A percentile compares a stretch with the other conserved stretches of the same genome.
Evolutionary conservation across 306 rosid genomes (phyloP).

Genomic region (Mimosa bimucronata): DNA sequence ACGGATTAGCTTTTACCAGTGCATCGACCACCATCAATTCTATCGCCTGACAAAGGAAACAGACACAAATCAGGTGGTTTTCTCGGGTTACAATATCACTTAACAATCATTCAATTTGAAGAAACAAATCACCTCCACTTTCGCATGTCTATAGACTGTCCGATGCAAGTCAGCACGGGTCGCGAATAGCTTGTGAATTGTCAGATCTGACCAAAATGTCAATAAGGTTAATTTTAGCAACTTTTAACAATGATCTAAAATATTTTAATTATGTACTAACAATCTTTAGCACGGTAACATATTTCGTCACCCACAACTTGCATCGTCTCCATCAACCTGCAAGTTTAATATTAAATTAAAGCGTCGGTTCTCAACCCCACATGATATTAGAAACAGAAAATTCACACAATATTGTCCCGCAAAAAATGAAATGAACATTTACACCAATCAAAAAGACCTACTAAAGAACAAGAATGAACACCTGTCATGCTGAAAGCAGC

Average conservation of each 20-base stretch:
- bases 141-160: slow-evolving; percentile 87
- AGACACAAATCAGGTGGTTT: slow-evolving; percentile 10
- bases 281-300: slow-evolving; percentile 80
- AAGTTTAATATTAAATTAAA: slow-evolving; percentile 14
- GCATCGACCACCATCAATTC: slow-evolving; percentile 88
- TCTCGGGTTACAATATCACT: neutral
- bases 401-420: neutral
- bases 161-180: slow-evolving; percentile 90
- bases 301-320: slow-evolving; percentile 59
- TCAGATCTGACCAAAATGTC: slow-evolving; percentile 65
- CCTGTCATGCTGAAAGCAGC: slow-evolving; percentile 85
- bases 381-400: slow-evolving; percentile 29
- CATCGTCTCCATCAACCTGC: slow-evolving; percentile 53
- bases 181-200: slow-evolving; percentile 78
- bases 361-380: slow-evolving; percentile 26
- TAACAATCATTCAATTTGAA: neutral
- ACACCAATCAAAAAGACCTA: slow-evolving; percentile 28
- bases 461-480: slow-evolving; percentile 19
- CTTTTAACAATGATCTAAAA: slow-evolving; percentile 27
- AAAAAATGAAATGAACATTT: neutral
- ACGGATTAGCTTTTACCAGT: slow-evolving; percentile 64
- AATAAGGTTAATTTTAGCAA: slow-evolving; percentile 37
- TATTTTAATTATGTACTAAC: slow-evolving; percentile 55
- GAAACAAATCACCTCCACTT: slow-evolving; percentile 70
- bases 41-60: slow-evolving; percentile 63